Evolutionary conservation across 2,329 filamentous ascomycete species (phyloP).

Genomic region (Beauveria sp.): DNA sequence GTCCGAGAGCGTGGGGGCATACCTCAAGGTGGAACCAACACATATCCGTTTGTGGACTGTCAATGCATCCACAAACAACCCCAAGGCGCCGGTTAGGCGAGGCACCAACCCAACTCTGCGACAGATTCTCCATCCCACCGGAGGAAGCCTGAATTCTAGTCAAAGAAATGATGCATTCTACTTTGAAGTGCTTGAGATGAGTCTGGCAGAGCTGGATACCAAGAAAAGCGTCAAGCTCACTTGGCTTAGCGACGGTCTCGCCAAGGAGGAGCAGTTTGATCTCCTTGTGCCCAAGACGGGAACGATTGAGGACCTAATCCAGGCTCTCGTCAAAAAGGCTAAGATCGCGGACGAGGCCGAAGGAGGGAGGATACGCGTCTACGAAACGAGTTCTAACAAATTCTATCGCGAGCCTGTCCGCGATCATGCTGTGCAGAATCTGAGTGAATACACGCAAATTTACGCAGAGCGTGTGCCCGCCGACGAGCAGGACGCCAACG

Average conservation of each 20-base stretch:
- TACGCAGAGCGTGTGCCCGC: slow-evolving; percentile 76
- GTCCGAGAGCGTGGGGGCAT: slow-evolving; percentile 71
- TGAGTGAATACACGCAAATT: slow-evolving; percentile 79
- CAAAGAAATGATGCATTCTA: slow-evolving; percentile 74
- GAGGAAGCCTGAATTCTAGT: slow-evolving; percentile 60
- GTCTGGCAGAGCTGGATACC: slow-evolving; percentile 83
- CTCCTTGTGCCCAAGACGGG: slow-evolving; percentile 84
- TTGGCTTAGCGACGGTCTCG: slow-evolving; percentile 82
- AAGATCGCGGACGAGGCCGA: slow-evolving; percentile 66
- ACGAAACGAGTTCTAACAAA: slow-evolving; percentile 75
- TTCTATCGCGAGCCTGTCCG: slow-evolving; percentile 69
- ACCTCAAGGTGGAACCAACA: slow-evolving; percentile 69
- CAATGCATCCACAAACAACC: slow-evolving; percentile 65
- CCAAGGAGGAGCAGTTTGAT: slow-evolving; percentile 81
- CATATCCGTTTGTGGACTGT: slow-evolving; percentile 90
- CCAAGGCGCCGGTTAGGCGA: slow-evolving; percentile 72
- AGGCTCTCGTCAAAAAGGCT: slow-evolving; percentile 70
- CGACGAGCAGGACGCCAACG: slow-evolving; percentile 54
- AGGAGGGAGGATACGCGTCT: slow-evolving; percentile 66
- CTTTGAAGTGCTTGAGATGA: slow-evolving; percentile 93
- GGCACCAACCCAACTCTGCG: slow-evolving; percentile 61
- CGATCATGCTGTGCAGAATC: slow-evolving; percentile 66
- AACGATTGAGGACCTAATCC: slow-evolving; percentile 68
- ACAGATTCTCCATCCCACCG: slow-evolving; percentile 70
- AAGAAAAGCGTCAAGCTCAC: slow-evolving; percentile 80